Base-by-base conservation (phyloP, 495 filamentous ascomycete genomes). In the Patellaria atrata region DNA sequence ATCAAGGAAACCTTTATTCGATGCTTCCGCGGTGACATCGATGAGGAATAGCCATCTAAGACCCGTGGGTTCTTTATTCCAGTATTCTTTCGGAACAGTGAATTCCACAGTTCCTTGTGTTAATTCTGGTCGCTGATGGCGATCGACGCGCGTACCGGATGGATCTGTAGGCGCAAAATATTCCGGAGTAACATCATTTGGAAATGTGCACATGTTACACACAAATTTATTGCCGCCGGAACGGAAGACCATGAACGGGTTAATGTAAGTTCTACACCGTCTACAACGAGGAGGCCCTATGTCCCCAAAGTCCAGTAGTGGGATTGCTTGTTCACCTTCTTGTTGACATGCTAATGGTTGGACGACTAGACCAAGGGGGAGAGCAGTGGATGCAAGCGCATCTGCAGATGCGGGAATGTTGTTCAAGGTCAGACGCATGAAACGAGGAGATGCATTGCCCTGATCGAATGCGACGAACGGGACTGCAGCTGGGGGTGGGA, bases 161-260 rank as follows among this genome's bases (percentile, higher is more conserved):
- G 86, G 83, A 48, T 83, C 87, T 27, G 83, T 75, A 20, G 91
- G 83, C 21, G 81, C 77, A 52, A 91, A 96, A 54, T 99, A 99
- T 48, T 94, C 89, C 1, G 79, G 56, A 1, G 82, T 64, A 4
- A 91, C 86, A 56, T 99, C 91, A 54, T 96, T 96, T 3, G 91
- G 82, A 59, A 94, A 94, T 15, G 77, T 86, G 60, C 89, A 99
- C 65, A 99, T 87, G 50, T 99, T 99, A 59, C 89, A 99, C 36
- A 91, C 83, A 49, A 94, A 94, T 54, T 87, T 91, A 57, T 82
- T 94, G 22, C 89, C 89, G 17, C 86, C 89, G 3, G 81, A 81
- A 30, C 77, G 70, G 65, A 99, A 99, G 37, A 79, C 79, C 89
- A 96, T 94, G 55, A 96, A 99, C 8, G 89, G 89, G 51, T 99